Evolutionary conservation across 108 stramenopile genomes (phyloP).

Genomic region (Pseudonitzschia delicatissima): DNA sequence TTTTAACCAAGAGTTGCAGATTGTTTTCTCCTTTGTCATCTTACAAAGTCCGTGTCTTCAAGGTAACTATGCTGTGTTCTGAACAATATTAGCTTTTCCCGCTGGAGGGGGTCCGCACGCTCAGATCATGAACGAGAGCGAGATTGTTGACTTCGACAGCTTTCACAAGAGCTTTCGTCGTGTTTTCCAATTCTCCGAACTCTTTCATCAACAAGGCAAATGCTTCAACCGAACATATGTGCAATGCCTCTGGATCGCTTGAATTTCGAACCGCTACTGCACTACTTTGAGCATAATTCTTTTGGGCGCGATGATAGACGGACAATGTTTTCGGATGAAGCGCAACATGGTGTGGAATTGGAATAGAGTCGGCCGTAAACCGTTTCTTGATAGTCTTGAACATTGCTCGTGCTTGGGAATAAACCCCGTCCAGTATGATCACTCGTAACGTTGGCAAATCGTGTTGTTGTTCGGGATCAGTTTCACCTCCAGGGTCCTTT

Average conservation of each 20-base stretch:
- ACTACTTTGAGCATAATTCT: slow-evolving; percentile 36
- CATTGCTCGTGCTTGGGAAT: slow-evolving; percentile 37
- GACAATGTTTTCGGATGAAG: slow-evolving; percentile 20
- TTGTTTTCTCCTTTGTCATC: too few relatives aligned
- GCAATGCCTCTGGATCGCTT: slow-evolving; percentile 10
- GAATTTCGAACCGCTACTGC: background rate
- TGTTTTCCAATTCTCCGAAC: slow-evolving; percentile 13
- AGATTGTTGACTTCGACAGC: slow-evolving; percentile 34
- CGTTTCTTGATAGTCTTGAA: slow-evolving; percentile 28
- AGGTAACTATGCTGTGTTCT: too few relatives aligned
- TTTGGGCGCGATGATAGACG: slow-evolving; percentile 37
- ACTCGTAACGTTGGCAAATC: slow-evolving; percentile 7
- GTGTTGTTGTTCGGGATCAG: background rate
- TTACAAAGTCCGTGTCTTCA: too few relatives aligned
- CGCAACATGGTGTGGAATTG: slow-evolving; percentile 7
- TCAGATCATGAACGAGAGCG: slow-evolving; percentile 5
- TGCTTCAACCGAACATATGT: slow-evolving; percentile 40
- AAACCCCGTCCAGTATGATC: slow-evolving; percentile 35
- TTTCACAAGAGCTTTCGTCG: slow-evolving; percentile 15
- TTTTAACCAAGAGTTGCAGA: too few relatives aligned
- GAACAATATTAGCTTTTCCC: too few relatives aligned
- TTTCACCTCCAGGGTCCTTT: background rate
- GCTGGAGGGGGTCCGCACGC: too few relatives aligned
- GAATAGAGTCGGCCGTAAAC: background rate
- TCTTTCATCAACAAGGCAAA: slow-evolving; percentile 32